These are phyloP conservation scores for Coprinopsis cinerea DNA, from an alignment of 768 basidiomycete species.

Conservation along the genomic window DNA sequence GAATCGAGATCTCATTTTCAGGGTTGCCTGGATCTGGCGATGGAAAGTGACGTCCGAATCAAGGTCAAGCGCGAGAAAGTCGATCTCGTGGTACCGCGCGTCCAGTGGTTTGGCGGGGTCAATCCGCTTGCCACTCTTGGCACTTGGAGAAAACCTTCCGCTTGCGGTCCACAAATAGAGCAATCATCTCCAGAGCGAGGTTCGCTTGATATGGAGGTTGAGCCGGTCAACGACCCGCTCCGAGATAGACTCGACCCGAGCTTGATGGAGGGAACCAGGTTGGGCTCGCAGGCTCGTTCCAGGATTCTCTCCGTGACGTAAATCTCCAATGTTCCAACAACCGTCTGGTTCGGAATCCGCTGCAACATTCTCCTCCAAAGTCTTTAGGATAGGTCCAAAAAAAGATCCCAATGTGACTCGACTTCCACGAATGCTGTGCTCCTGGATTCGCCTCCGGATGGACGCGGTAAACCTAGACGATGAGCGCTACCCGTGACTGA, in stretches of 20 bases:
- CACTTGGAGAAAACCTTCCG: neutral
- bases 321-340: neutral
- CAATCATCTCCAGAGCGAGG: neutral
- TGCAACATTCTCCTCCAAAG: no score
- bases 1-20: conserved; percentile 4
- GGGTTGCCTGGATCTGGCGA: conserved; percentile 9
- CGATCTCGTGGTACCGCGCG: conserved; percentile 11
- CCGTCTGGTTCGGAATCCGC: conserved; percentile 10
- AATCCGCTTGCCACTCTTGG: neutral
- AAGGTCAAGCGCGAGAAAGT: conserved; percentile 2
- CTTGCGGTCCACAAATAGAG: neutral
- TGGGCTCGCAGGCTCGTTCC: neutral
- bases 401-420: neutral
- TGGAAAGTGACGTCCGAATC: conserved; percentile 7
- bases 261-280: neutral
- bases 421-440: neutral
- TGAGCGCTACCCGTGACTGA: no score
- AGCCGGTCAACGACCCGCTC: conserved; percentile 11
- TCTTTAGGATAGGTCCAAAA: no score
- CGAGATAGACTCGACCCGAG: neutral
- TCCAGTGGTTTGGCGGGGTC: conserved; percentile 3
- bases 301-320: conserved; percentile 11
- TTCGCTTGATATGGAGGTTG: conserved; percentile 1
- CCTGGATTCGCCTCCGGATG: no score
- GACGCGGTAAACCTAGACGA: no score